These are phyloP conservation scores for Moesziomyces sp. DNA, from an alignment of 1,284 basidiomycete species.

Conservation along the genomic window DNA sequence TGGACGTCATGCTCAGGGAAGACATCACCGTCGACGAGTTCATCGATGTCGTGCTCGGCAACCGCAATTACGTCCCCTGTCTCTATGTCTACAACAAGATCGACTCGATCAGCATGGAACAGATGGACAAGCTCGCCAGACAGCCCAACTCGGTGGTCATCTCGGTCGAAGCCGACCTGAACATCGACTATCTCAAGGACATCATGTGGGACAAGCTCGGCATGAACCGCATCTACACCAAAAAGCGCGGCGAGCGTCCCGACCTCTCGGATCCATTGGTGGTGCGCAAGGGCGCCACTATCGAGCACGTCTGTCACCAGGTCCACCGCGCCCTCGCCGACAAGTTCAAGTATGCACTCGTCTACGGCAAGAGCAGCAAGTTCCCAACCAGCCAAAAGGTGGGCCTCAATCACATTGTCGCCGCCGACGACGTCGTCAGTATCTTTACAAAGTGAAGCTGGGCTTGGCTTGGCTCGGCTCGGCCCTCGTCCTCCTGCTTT, in stretches of 20 bases:
- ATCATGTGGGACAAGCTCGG: constrained; percentile 77
- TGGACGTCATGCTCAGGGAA: constrained; percentile 61
- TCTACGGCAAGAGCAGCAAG: constrained; percentile 63
- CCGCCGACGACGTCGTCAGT: constrained; percentile 91
- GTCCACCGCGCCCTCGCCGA: constrained; percentile 88
- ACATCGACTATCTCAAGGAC: constrained; percentile 89
- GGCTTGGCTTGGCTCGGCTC: background rate
- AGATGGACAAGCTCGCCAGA: constrained; percentile 86
- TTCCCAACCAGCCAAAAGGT: constrained; percentile 67
- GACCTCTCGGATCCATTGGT: constrained; percentile 94
- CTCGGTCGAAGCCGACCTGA: constrained; percentile 90
- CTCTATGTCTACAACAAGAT: constrained; percentile 86
- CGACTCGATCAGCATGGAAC: constrained; percentile 69
- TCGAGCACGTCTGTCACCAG: constrained; percentile 76
- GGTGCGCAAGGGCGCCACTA: constrained; percentile 87
- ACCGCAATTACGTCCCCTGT: constrained; percentile 93
- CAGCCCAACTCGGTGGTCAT: constrained; percentile 90
- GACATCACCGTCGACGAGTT: constrained; percentile 92
- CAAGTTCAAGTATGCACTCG: constrained; percentile 73
- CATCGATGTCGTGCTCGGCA: constrained; percentile 89
- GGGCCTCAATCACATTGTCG: constrained; percentile 84
- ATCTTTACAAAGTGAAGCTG: constrained; percentile 59
- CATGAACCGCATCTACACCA: constrained; percentile 80
- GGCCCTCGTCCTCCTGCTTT: background rate
- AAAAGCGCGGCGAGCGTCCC: constrained; percentile 87